phyloP scores from a whole-genome alignment of 179 eudicot species.

The Silene coronaria region DNA sequence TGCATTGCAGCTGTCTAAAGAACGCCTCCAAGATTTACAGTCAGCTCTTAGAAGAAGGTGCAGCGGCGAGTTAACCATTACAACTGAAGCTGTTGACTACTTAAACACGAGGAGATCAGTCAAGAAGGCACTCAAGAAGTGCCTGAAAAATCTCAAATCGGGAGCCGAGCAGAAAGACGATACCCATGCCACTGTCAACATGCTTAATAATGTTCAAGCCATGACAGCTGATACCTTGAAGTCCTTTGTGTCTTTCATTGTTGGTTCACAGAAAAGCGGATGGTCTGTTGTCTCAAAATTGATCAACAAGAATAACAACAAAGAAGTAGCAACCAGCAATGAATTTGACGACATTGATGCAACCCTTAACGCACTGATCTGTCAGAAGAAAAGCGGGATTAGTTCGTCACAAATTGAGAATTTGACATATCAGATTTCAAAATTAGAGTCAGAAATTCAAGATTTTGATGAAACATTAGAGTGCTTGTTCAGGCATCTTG shows the following conservation, averaged over 20 bases:
- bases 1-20: slow-evolving; percentile 23
- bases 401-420: not conserved
- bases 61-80: slow-evolving; percentile 22
- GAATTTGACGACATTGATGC: slow-evolving; percentile 21
- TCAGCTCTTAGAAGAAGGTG: slow-evolving; percentile 32
- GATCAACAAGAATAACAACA: not conserved
- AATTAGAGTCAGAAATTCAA: slow-evolving; percentile 34
- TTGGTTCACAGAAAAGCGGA: slow-evolving; percentile 20
- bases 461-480: slow-evolving; percentile 16
- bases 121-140: slow-evolving; percentile 31
- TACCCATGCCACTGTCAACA: not conserved
- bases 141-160: slow-evolving; percentile 22
- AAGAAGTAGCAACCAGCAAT: not conserved
- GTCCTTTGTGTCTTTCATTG: slow-evolving; percentile 22
- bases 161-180: slow-evolving; percentile 7
- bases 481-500: slow-evolving; percentile 22
- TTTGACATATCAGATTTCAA: slow-evolving; percentile 14
- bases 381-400: slow-evolving; percentile 12
- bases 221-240: slow-evolving; percentile 24
- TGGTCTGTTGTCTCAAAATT: slow-evolving; percentile 26
- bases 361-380: not conserved
- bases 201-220: slow-evolving; percentile 30
- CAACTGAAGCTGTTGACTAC: slow-evolving; percentile 23
- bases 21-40: slow-evolving; percentile 24
- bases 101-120: slow-evolving; percentile 22